Evolutionary conservation across 176 grass and related monocot genomes (phyloP).

Genomic region (Hyparrhenia diplandra): DNA sequence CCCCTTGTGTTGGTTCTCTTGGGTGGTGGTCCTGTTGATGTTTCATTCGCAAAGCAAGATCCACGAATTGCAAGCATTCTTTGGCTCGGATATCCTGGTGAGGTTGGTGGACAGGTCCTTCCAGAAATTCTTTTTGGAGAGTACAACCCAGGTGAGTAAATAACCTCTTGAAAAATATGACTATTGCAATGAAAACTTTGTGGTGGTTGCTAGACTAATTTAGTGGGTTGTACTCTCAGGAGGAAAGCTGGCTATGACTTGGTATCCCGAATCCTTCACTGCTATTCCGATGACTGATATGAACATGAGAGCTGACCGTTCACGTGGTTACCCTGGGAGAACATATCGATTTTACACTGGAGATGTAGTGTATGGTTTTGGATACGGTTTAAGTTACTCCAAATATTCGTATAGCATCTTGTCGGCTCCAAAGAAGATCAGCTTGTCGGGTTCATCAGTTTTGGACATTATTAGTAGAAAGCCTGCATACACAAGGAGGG

Average conservation of each 20-base stretch:
- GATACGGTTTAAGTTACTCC: conserved; percentile 85
- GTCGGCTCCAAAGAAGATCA: conserved; percentile 55
- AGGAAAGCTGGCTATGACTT: conserved; percentile 65
- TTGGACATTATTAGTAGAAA: conserved; percentile 27
- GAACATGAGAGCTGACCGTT: conserved; percentile 74
- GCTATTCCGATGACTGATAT: conserved; percentile 84
- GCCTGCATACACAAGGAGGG: conserved; percentile 28
- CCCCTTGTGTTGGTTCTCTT: conserved; percentile 69
- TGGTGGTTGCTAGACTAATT: conserved; percentile 4
- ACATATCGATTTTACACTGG: conserved; percentile 92
- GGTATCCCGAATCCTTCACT: conserved; percentile 86
- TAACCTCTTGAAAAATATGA: conserved; percentile 3
- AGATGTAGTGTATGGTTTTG: conserved; percentile 68
- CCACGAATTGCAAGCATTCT: conserved; percentile 61
- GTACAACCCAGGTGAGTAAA: conserved; percentile 73
- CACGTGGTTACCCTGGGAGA: conserved; percentile 72
- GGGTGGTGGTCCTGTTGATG: conserved; percentile 82
- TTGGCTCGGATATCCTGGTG: conserved; percentile 89
- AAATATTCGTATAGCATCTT: conserved; percentile 59
- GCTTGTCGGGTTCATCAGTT: conserved; percentile 30
- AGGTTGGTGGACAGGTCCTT: conserved; percentile 78
- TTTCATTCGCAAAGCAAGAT: conserved; percentile 72
- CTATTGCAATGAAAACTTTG: neutral
- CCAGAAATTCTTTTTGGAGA: conserved; percentile 80
- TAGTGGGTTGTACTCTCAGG: conserved; percentile 31